Conservation (phyloP, 305 asterid genomes). For the Petunia hybrid region DNA sequence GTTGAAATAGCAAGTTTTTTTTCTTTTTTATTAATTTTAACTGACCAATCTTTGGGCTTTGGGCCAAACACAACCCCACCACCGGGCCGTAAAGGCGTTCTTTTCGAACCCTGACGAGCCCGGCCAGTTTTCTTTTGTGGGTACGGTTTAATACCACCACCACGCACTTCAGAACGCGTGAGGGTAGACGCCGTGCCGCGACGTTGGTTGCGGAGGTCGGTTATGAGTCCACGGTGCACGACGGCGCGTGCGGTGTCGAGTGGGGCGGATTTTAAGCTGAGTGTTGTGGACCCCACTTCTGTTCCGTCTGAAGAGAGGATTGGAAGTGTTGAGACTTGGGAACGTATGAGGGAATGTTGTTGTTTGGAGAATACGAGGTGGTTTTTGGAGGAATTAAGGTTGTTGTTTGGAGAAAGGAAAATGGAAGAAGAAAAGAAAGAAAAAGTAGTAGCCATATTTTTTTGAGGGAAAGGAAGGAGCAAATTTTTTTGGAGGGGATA, state of each 20-base stretch:
- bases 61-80: conserved; percentile 97
- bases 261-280: conserved; percentile 77
- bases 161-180: conserved; percentile 91
- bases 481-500: not conserved
- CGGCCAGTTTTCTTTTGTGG: conserved; percentile 90
- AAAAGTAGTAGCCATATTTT: conserved; percentile 61
- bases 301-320: conserved; percentile 79
- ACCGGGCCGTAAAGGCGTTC: conserved; percentile 95
- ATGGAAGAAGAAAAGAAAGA: conserved; percentile 76
- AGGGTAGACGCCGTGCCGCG: conserved; percentile 97
- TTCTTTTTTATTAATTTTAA: conserved; percentile 87
- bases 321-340: conserved; percentile 61
- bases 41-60: conserved; percentile 92
- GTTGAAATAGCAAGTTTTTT: conserved; percentile 86
- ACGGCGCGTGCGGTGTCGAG: conserved; percentile 92
- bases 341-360: conserved; percentile 28
- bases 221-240: conserved; percentile 91
- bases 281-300: conserved; percentile 76
- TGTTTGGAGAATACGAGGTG: conserved; percentile 40
- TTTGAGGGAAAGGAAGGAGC: conserved; percentile 23
- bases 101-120: conserved; percentile 88
- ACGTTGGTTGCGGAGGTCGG: conserved; percentile 92
- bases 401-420: conserved; percentile 49
- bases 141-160: conserved; percentile 89
- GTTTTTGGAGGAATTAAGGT: conserved; percentile 12